Evolutionary conservation across 192 early-diverging fungal genomes (phyloP).

Genomic region (Podila epigama): DNA sequence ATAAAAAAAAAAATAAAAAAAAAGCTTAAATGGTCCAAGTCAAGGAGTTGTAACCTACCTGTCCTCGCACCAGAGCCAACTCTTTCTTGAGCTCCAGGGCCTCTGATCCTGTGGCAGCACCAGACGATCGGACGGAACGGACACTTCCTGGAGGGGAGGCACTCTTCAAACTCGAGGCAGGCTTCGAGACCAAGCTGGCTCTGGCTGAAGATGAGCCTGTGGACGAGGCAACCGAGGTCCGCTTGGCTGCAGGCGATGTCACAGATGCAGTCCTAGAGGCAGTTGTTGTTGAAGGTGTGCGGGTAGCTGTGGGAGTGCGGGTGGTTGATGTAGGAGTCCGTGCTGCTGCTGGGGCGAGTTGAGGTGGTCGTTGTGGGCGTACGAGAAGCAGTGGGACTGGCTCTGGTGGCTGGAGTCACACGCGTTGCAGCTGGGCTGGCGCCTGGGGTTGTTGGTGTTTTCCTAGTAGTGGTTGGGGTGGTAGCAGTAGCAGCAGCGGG

Average conservation of each 20-base stretch:
- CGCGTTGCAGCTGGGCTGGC: background rate
- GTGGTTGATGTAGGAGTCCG: background rate
- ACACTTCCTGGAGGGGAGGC: constrained; percentile 33
- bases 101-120: constrained; percentile 32
- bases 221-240: constrained; percentile 3
- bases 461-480: background rate
- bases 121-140: constrained; percentile 27
- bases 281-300: constrained; percentile 3
- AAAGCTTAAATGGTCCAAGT: background rate
- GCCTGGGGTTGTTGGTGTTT: background rate
- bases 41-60: no score
- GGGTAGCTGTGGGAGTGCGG: constrained; percentile 1
- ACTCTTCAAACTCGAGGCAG: constrained; percentile 8
- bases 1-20: constrained; percentile 5
- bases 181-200: constrained; percentile 1
- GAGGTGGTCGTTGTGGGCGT: background rate
- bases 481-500: background rate
- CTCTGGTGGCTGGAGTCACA: no score
- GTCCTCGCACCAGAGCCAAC: constrained; percentile 28
- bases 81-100: constrained; percentile 43
- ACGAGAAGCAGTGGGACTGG: background rate
- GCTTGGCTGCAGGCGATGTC: constrained; percentile 10
- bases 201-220: constrained; percentile 5
- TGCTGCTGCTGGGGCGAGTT: background rate
- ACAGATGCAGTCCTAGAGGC: background rate